phyloP scores from a whole-genome alignment of 192 early-diverging fungal genomes.

The Backusella psychrophila region DNA sequence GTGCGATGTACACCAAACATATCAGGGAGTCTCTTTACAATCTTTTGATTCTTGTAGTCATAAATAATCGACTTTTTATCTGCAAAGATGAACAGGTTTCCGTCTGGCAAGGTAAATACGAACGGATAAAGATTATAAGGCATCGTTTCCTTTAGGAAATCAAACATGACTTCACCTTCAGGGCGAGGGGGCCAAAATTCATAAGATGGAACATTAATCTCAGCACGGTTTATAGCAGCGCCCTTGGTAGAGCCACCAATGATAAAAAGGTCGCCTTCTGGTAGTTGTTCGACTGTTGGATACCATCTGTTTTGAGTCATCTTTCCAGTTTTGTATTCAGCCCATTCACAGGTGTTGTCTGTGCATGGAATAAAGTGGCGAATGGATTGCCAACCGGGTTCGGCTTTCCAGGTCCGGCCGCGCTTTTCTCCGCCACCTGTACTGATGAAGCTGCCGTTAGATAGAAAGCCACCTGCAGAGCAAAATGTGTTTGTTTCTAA shows the following conservation, averaged over 20 bases:
- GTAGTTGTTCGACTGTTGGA: conserved; percentile 39
- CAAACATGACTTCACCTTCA: conserved; percentile 33
- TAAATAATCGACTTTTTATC: conserved; percentile 52
- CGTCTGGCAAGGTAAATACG: conserved; percentile 49
- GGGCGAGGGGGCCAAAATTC: conserved; percentile 41
- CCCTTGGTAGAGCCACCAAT: conserved; percentile 52
- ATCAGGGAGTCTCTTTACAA: conserved; percentile 40
- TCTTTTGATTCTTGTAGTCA: conserved; percentile 40
- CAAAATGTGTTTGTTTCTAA: conserved; percentile 56
- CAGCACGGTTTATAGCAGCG: conserved; percentile 39
- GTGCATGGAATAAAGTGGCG: conserved; percentile 47
- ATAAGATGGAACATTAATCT: conserved; percentile 43
- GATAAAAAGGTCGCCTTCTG: conserved; percentile 51
- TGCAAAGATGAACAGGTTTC: conserved; percentile 51
- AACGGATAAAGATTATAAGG: conserved; percentile 46
- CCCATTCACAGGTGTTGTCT: conserved; percentile 44
- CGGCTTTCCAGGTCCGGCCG: conserved; percentile 35
- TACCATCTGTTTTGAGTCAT: conserved; percentile 41
- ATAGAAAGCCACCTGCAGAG: conserved; percentile 54
- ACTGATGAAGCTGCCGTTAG: conserved; percentile 52
- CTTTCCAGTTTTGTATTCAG: conserved; percentile 33
- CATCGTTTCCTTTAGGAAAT: conserved; percentile 41
- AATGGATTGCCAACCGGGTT: conserved; percentile 42
- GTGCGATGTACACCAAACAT: conserved; percentile 42
- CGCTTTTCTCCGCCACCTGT: conserved; percentile 48